These are phyloP conservation scores for Botrytis fragariae DNA, from an alignment of 2,329 filamentous ascomycete genomes.

Conservation along the genomic window DNA sequence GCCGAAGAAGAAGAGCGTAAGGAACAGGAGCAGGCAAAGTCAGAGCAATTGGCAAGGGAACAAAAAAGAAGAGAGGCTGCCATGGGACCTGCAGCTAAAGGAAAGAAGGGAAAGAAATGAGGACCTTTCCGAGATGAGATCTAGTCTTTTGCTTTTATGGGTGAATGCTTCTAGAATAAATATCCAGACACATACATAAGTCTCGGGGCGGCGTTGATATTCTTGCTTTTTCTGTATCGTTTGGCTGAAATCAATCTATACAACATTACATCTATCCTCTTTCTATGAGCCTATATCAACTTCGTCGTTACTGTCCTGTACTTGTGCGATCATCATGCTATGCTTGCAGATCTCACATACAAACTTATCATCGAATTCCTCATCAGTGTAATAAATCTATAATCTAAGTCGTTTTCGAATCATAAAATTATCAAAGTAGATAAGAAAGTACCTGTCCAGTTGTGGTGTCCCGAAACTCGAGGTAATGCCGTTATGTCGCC, in stretches of 20 bases:
- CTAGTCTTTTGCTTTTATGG: conserved; percentile 2
- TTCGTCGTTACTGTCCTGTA: not conserved
- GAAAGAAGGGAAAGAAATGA: conserved; percentile 20
- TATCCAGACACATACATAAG: not conserved
- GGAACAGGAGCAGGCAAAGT: conserved; percentile 42
- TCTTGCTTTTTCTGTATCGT: not conserved
- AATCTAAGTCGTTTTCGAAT: not conserved
- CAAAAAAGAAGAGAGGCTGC: conserved; percentile 43
- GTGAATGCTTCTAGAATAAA: conserved; percentile 1
- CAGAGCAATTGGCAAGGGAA: conserved; percentile 47
- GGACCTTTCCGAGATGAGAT: not conserved
- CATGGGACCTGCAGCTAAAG: conserved; percentile 23
- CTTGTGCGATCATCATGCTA: not conserved
- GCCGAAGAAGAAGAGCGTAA: conserved; percentile 42
- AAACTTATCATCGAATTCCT: not conserved
- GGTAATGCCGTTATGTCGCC: not conserved
- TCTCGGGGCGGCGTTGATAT: not conserved
- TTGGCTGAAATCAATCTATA: not conserved
- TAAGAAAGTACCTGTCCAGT: not conserved
- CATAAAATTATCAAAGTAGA: not conserved
- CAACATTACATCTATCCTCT: not conserved
- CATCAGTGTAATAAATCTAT: not conserved
- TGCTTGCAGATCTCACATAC: not conserved
- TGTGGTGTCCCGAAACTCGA: not conserved
- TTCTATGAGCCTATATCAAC: not conserved